Conservation (phyloP, 495 filamentous ascomycete genomes). For the Penicillium fimorum region DNA sequence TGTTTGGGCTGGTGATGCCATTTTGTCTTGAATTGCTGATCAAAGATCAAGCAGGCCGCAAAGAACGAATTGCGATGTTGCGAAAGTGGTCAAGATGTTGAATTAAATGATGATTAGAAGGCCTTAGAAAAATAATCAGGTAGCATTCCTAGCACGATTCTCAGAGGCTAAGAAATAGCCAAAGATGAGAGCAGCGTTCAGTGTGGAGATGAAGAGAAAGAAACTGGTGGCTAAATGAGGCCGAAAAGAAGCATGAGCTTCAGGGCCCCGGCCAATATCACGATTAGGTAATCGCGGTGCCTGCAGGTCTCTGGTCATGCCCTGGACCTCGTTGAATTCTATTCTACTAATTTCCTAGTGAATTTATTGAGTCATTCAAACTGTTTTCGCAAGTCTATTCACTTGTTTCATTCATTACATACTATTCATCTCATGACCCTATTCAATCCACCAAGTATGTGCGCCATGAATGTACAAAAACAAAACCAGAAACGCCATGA, state of each 20-base stretch:
- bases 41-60: not conserved
- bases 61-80: constrained; percentile 7
- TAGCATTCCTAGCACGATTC: constrained; percentile 7
- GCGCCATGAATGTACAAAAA: constrained; percentile 12
- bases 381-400: not conserved
- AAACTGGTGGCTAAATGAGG: constrained; percentile 16
- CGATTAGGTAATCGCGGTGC: constrained; percentile 15
- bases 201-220: not conserved
- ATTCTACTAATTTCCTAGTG: not conserved
- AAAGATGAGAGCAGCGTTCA: constrained; percentile 1
- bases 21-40: constrained; percentile 15
- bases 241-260: constrained; percentile 28
- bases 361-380: not conserved
- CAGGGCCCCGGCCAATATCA: constrained; percentile 6
- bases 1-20: constrained; percentile 44
- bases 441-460: constrained; percentile 7
- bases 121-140: not conserved
- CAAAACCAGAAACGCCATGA: constrained; percentile 21
- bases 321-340: too few species aligned
- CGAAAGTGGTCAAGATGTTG: constrained; percentile 9
- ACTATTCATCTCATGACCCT: not conserved
- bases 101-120: constrained; percentile 5
- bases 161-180: not conserved
- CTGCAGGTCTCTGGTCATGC: too few species aligned
- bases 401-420: constrained; percentile 2